Percentiles rank a stretch among this genome's conserved stretches.
phyloP scores from a whole-genome alignment of 352 stramenopile species.

The Phytophthora megakarya region DNA sequence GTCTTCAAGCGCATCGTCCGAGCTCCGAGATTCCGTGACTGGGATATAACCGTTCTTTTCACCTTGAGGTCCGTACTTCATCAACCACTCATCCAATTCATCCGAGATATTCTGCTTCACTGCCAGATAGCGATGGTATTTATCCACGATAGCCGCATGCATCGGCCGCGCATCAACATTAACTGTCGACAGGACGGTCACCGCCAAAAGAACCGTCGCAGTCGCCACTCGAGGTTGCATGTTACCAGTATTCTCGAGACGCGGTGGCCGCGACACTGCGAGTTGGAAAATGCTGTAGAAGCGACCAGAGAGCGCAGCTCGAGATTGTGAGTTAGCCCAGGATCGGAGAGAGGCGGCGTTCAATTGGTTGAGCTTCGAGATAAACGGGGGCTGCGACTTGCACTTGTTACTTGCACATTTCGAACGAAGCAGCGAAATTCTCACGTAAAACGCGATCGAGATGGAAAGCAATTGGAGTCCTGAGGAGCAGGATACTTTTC shows the following conservation, averaged over 20 bases:
- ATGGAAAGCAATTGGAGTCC: neutral
- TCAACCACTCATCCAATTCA: conserved; percentile 57
- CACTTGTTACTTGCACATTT: conserved; percentile 20
- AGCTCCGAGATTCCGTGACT: conserved; percentile 40
- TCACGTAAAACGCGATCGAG: neutral
- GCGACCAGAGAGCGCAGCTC: conserved; percentile 25
- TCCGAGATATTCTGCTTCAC: conserved; percentile 44
- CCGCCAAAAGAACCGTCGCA: conserved; percentile 21
- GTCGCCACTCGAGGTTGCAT: conserved; percentile 36
- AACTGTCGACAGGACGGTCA: conserved; percentile 21
- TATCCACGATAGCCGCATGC: conserved; percentile 51
- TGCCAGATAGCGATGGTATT: conserved; percentile 60
- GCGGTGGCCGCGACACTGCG: conserved; percentile 19
- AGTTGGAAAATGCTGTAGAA: conserved; percentile 39
- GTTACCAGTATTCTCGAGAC: conserved; percentile 4
- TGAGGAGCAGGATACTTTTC: neutral
- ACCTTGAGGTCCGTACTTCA: conserved; percentile 34
- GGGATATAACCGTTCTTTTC: conserved; percentile 44
- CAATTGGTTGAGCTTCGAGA: conserved; percentile 27
- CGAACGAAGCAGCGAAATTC: neutral
- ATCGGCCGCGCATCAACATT: conserved; percentile 39
- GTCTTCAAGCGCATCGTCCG: conserved; percentile 44
- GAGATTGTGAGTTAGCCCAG: conserved; percentile 38
- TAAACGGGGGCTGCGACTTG: conserved; percentile 24
- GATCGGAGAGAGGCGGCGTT: conserved; percentile 19